phyloP scores from a whole-genome alignment of 306 rosid species.

The Corylus americana region DNA sequence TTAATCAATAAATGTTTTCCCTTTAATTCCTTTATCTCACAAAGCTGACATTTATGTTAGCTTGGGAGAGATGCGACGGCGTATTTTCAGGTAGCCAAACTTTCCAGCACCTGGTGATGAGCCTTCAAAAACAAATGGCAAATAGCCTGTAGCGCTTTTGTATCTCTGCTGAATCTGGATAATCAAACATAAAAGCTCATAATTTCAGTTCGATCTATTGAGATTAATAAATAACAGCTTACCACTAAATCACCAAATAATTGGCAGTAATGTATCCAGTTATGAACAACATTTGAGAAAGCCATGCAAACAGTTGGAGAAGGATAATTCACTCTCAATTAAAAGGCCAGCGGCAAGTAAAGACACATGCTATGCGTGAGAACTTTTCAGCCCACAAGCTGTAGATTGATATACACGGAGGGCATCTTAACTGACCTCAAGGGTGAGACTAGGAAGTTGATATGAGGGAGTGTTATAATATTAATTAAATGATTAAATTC shows the following conservation, averaged over 20 bases:
- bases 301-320: neutral
- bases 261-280: too few relatives aligned
- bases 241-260: neutral
- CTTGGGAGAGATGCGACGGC: slow-evolving; percentile 37
- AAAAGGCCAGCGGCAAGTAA: neutral
- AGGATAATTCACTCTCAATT: neutral
- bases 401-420: neutral
- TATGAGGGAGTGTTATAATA: too few relatives aligned
- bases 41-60: neutral
- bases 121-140: slow-evolving; percentile 84
- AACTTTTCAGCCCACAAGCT: neutral
- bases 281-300: neutral
- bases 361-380: neutral
- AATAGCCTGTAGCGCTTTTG: slow-evolving; percentile 75
- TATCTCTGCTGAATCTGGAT: slow-evolving; percentile 82
- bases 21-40: neutral
- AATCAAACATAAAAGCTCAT: slow-evolving; percentile 15
- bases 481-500: too few relatives aligned
- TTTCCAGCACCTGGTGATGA: slow-evolving; percentile 94
- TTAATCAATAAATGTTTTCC: neutral
- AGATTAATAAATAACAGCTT: neutral
- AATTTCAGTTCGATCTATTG: neutral
- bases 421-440: neutral
- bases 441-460: neutral
- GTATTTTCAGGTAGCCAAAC: slow-evolving; percentile 71